Evolutionary conservation across 805 yeast genomes (phyloP), one percentile per base, ranked within the genome.

Genomic region (Suhomyces kilbournensis): DNA sequence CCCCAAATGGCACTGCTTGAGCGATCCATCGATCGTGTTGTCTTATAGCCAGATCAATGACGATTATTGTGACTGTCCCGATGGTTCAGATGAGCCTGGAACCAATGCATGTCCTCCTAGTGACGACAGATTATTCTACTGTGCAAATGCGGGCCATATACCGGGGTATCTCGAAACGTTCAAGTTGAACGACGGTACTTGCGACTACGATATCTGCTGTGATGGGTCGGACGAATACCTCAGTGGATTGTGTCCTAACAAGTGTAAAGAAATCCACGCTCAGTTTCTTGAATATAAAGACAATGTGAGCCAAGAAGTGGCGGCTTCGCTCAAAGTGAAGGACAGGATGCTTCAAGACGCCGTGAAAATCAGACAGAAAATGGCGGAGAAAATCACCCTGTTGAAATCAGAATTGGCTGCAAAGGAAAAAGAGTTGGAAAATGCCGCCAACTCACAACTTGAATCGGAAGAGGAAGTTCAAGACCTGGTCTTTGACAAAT

Each of bases 71-170:
- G 98, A 94, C 63, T 93, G 98, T 72, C 97, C 97, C 0, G 99
- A 94, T 70, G 98, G 98, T 0, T 84, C 92, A 4, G 99, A 94
- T 71, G 98, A 94, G 67, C 97, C 97, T 0, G 97, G 97, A 0
- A 93, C 98, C 0, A 74, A 86, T 39, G 97, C 97, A 0, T 93
- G 98, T 67, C 62, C 67, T 1, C 62, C 50, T 47, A 56, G 59
- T 12, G 68, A 15, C 54, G 69, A 50, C 63, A 72, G 12, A 48
- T 57, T 59, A 46, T 92, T 90, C 62, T 91, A 82, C 67, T 93
- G 99, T 70, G 80, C 68, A 7, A 94, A 94, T 63, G 73, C 77
- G 47, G 96, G 97, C 3, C 86, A 82, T 58, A 61, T 77, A 4
- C 82, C 91, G 0, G 75, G 76, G 8, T 80, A 75, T 56, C 78